These are phyloP conservation scores for Scutellaria barbata DNA, from an alignment of 257 asterid genomes.

Conservation along the genomic window DNA sequence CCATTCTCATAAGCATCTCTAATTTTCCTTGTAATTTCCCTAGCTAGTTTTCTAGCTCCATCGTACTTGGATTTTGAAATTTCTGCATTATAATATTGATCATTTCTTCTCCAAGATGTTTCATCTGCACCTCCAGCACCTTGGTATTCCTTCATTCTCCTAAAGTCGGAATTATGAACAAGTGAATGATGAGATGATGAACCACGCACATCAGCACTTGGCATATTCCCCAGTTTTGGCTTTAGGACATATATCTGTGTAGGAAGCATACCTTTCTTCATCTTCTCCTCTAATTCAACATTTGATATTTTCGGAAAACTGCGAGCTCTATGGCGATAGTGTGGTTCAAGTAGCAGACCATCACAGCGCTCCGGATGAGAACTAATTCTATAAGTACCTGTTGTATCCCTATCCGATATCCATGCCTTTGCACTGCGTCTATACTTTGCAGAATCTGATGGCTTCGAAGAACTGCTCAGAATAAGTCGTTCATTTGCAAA, in stretches of 20 bases:
- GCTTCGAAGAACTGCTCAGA: constrained; percentile 51
- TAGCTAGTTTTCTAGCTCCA: constrained; percentile 58
- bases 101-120: constrained; percentile 38
- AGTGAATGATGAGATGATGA: constrained; percentile 42
- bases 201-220: constrained; percentile 35
- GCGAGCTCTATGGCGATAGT: constrained; percentile 36
- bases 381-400: constrained; percentile 30
- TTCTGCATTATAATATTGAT: constrained; percentile 34
- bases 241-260: constrained; percentile 57
- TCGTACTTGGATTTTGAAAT: constrained; percentile 35
- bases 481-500: constrained; percentile 22
- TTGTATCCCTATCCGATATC: constrained; percentile 42
- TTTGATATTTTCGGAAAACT: constrained; percentile 35
- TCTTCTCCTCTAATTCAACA: constrained; percentile 42
- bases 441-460: constrained; percentile 40
- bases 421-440: constrained; percentile 42
- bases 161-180: constrained; percentile 31
- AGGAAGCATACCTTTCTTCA: constrained; percentile 40
- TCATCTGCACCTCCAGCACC: constrained; percentile 36
- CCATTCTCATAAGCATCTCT: constrained; percentile 41
- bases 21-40: constrained; percentile 53
- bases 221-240: constrained; percentile 50
- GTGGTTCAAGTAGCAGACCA: constrained; percentile 54
- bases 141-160: constrained; percentile 37
- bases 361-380: constrained; percentile 49